These are phyloP conservation scores for Pouteria glomerata DNA, from an alignment of 148 eudicot genomes.

Conservation along the genomic window DNA sequence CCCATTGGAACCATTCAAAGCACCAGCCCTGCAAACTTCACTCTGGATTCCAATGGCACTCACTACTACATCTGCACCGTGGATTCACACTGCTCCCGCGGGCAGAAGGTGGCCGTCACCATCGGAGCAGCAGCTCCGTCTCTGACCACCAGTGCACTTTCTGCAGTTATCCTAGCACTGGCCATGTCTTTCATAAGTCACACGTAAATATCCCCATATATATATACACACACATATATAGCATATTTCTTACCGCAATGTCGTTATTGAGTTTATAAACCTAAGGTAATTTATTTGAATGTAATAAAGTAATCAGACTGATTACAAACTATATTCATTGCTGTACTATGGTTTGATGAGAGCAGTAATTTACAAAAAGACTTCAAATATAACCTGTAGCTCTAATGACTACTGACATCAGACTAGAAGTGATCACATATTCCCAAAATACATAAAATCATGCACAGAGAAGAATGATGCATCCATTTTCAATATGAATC, in stretches of 20 bases:
- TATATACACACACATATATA: no score
- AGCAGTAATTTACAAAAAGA: no score
- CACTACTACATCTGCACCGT: conserved; percentile 13
- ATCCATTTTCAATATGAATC: no score
- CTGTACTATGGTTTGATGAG: no score
- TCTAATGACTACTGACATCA: no score
- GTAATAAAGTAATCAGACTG: background rate
- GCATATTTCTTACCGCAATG: no score
- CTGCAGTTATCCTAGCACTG: background rate
- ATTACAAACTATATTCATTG: no score
- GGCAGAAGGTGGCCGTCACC: background rate
- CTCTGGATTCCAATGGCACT: background rate
- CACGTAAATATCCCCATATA: background rate
- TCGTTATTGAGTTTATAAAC: background rate
- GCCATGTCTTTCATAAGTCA: conserved; percentile 6
- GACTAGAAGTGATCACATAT: no score
- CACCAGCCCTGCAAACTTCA: conserved; percentile 9
- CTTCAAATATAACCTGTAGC: no score
- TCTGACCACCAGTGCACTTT: background rate
- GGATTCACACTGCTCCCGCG: background rate
- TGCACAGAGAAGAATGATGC: no score
- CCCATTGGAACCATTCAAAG: background rate
- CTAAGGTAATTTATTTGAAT: background rate
- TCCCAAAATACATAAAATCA: no score
- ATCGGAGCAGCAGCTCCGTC: background rate